Evolutionary conservation across 2,329 filamentous ascomycete species (phyloP), one percentile per base, ranked within the genome.

Genomic region (Pseudocercospora fijiensis): DNA sequence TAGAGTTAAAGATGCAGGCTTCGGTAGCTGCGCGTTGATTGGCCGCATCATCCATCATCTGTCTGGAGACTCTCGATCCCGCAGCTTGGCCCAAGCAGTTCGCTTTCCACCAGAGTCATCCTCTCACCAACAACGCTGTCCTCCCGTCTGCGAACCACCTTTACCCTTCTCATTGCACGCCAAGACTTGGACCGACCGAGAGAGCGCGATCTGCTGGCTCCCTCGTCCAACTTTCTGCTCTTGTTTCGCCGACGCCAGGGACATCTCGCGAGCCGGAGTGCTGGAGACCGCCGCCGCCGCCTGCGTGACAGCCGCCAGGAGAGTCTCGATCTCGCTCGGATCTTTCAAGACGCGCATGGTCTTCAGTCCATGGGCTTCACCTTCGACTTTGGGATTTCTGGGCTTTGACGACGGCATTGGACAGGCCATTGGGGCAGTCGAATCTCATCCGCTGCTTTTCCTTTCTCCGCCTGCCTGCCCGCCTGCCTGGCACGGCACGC

Each of bases 211-310:
- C 28, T 18, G 24, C 45, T 57, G 22, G 66, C 27, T 52, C 43
- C 28, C 28, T 61, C 41, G 20, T 18, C 56, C 43, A 30, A 58
- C 11, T 65, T 43, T 63, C 45, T 24, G 7, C 37, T 58, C 65
- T 63, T 69, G 63, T 69, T 47, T 61, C 61, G 16, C 55, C 58
- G 49, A 51, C 67, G 67, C 67, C 65, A 62, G 61, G 27, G 47
- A 69, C 49, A 66, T 66, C 51, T 60, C 37, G 64, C 58, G 53
- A 63, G 20, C 26, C 37, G 28, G 41, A 64, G 57, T 58, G n/a
- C 28, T 56, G 52, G 53, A 51, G 47, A 62, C 45, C 47, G 56
- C 56, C 24, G 57, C 45, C 47, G 56, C 56, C 24, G 57, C 63
- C 45, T 62, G 63, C 56, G 45, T 55, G 56, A 59, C 56, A 62